Base-by-base conservation (phyloP, 441 rosid species). In the Jatropha multifida region DNA sequence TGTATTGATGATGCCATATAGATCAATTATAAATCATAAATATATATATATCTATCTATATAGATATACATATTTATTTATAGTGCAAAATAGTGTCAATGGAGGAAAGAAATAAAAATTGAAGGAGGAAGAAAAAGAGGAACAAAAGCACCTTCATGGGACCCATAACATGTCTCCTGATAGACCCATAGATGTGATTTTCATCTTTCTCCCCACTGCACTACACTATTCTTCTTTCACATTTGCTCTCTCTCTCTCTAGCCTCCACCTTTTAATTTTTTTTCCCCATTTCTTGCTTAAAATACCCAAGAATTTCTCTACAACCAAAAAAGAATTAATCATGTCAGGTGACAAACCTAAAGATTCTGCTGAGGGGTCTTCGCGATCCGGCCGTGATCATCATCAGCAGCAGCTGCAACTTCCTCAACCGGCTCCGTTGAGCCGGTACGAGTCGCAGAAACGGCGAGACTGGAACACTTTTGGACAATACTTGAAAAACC, bases 361-460 rank as follows among this genome's bases (percentile, higher is more conserved):
- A 75, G 84, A 78, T 73, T 76, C 82, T 48, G 79, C 85, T 11
- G 86, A 81, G 68, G 88, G 87, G 52, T 81, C 93, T 3, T 87
- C 94, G 40, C 85, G 90, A 73, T 84, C 94, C n/a, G 41, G 77
- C n/a, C 69, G 59, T 38, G 83, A 63, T 37, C 58, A 72, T 52
- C 79, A 81, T 52, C 80, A 41, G 15, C 80, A 75, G 13, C 72
- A 51, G 44, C 82, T 5, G 13, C 65, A 20, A 8, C 63, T 27
- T 10, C 58, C 77, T 42, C 76, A 82, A 23, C 60, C 85, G 9
- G 83, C 88, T 18, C 84, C 86, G 6, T 80, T 89, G 65, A 93
- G 97, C 83, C 73, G 97, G 61, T 93, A 93, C 65, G 96, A 93
- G 81, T 91, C 97, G 3, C 97, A 93, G 77, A 93, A 93, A 74